Conservation (phyloP, 768 basidiomycete genomes). For the Gyrodon lividus region DNA sequence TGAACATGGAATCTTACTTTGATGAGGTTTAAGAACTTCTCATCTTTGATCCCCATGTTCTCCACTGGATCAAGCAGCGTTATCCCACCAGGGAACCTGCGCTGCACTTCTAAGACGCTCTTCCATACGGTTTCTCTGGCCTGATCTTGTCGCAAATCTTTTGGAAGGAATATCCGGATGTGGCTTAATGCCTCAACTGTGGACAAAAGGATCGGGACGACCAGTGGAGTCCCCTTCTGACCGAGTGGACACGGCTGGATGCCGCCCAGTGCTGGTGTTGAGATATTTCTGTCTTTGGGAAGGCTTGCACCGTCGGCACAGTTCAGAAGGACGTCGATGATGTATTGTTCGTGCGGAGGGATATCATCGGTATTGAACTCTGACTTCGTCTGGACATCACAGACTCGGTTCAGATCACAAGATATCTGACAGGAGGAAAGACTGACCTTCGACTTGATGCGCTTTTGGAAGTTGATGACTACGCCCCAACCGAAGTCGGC, state of each 20-base stretch:
- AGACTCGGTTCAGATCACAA: neutral
- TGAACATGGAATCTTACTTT: constrained; percentile 48
- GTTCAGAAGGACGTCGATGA: constrained; percentile 88
- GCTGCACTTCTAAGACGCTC: constrained; percentile 86
- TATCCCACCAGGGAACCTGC: constrained; percentile 86
- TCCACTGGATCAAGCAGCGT: constrained; percentile 85
- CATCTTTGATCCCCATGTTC: constrained; percentile 95
- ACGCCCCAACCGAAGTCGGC: constrained; percentile 97
- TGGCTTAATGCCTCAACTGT: constrained; percentile 86
- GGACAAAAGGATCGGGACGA: constrained; percentile 85
- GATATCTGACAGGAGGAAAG: neutral
- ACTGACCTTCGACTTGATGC: constrained; percentile 74
- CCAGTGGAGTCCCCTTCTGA: constrained; percentile 77
- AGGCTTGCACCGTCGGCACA: constrained; percentile 62
- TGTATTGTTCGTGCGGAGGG: constrained; percentile 85
- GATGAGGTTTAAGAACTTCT: constrained; percentile 84
- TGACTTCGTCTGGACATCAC: constrained; percentile 52
- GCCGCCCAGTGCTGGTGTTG: constrained; percentile 61
- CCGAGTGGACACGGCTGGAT: constrained; percentile 72
- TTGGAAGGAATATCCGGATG: constrained; percentile 84
- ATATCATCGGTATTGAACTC: constrained; percentile 66
- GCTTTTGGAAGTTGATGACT: constrained; percentile 89
- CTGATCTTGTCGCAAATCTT: constrained; percentile 77
- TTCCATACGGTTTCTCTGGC: constrained; percentile 87
- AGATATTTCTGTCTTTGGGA: constrained; percentile 55